phyloP scores from a whole-genome alignment of 768 basidiomycete genomes.

The Pleurotus djamor region DNA sequence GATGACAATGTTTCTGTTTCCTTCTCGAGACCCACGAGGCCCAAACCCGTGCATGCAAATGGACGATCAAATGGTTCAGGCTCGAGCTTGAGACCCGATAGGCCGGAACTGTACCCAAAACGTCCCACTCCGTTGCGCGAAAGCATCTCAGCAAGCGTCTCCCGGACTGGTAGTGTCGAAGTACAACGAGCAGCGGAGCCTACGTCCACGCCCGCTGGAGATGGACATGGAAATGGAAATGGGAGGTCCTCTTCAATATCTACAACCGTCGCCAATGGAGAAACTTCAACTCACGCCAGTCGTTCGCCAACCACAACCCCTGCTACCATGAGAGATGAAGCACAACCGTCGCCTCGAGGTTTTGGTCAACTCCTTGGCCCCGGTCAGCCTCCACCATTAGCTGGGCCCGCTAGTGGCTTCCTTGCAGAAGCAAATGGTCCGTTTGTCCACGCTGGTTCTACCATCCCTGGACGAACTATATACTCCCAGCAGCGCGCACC shows the following conservation, averaged over 20 bases:
- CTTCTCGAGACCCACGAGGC: constrained; percentile 35
- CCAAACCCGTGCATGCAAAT: constrained; percentile 28
- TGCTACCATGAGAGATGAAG: constrained; percentile 15
- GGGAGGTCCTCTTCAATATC: not conserved
- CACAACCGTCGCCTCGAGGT: constrained; percentile 11
- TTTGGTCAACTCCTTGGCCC: constrained; percentile 2
- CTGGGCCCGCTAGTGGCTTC: constrained; percentile 50
- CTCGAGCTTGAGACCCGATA: constrained; percentile 17
- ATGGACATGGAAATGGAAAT: not conserved
- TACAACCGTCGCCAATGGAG: constrained; percentile 17
- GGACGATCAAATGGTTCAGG: constrained; percentile 24
- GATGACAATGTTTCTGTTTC: constrained; percentile 11
- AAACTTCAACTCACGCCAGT: constrained; percentile 13
- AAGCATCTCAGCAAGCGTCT: not conserved
- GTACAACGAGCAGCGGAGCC: not conserved
- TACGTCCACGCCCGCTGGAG: not conserved
- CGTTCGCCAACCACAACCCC: constrained; percentile 21
- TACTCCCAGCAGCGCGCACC: constrained; percentile 49
- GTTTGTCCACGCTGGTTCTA: constrained; percentile 30
- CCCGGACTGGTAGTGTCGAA: constrained; percentile 5
- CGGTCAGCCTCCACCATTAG: constrained; percentile 1
- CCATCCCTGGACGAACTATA: constrained; percentile 62
- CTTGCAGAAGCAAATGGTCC: constrained; percentile 39
- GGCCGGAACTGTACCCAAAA: not conserved
- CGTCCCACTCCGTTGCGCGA: not conserved